Conservation (phyloP, 331 rosid genomes). For the Phaseolus coccineus region DNA sequence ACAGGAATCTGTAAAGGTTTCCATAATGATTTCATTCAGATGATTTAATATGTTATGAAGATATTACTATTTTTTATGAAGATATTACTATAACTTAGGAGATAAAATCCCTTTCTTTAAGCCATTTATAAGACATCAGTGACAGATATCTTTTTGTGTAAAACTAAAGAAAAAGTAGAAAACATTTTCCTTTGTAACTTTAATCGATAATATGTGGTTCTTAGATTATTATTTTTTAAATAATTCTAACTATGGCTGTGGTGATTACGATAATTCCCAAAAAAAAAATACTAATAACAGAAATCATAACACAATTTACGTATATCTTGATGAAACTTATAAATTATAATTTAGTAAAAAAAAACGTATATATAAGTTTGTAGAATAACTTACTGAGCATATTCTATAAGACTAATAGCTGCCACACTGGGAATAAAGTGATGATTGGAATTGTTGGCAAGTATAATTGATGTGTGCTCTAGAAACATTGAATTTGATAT, state of each 20-base stretch:
- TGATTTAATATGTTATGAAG: background rate
- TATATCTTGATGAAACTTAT: background rate
- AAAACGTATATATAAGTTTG: no score
- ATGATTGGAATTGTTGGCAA: background rate
- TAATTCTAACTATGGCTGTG: background rate
- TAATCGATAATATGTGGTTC: background rate
- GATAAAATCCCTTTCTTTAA: background rate
- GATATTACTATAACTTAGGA: background rate
- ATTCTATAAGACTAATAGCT: background rate
- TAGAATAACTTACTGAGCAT: no score
- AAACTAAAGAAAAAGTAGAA: background rate
- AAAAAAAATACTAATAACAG: background rate
- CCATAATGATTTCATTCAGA: background rate
- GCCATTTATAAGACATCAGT: background rate
- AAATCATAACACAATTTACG: background rate
- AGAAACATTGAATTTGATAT: background rate
- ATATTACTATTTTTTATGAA: background rate
- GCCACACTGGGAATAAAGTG: background rate
- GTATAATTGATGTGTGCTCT: background rate
- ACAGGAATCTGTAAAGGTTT: slow-evolving; percentile 12
- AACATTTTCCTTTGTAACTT: background rate
- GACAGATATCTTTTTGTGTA: background rate
- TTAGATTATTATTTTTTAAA: background rate
- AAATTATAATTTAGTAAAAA: no score
- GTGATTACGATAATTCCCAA: background rate